Base-by-base conservation (phyloP, 768 basidiomycete genomes). In the Suillus subalutaceus region DNA sequence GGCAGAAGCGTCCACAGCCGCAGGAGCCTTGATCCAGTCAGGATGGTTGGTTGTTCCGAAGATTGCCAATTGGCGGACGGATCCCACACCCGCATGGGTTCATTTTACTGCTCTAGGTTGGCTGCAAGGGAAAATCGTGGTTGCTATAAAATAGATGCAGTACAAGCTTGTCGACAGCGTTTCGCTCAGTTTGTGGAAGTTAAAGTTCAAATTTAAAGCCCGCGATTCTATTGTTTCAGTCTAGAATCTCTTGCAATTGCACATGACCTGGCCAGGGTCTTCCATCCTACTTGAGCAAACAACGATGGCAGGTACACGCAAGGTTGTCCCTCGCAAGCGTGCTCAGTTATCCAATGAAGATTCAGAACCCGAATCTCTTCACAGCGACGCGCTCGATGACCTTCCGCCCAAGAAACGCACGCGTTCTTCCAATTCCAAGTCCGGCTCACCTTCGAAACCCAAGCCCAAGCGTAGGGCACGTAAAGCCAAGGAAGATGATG, bases 311-410 rank as follows among this genome's bases (percentile, higher is more conserved):
- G 26, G 26, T 30, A 60, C 40, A 60, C 58, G 58, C 58, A 60
- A 60, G 40, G 26, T 60, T 2, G 10, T 10, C 10, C 58, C 58
- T 60, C 58, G 58, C 40, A 60, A 41, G 40, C 58, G 40, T 9
- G 26, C 40, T 6, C 40, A 43, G 40, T 26, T 13, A 60, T 66
- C 63, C 16, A 64, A 13, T 46, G 68, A 62, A 26, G 43, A 57
- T 20, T 68, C 70, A 43, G 70, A 71, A 52, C 57, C 65, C 20
- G 43, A 50, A 43, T 77, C 75, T 16, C 41, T 78, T 13, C 75
- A 84, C 66, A 85, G 84, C 63, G 83, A 85, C 66, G 81, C 79
- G 52, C 73, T 86, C 52, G 85, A 86, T 66, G 78, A 81, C 4
- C 48, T 63, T 53, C 35, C 50, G 2, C 67, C 40, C 40, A 72